Evolutionary conservation across 2,329 filamentous ascomycete species (phyloP).

Genomic region (Tolypocladium inflatum): DNA sequence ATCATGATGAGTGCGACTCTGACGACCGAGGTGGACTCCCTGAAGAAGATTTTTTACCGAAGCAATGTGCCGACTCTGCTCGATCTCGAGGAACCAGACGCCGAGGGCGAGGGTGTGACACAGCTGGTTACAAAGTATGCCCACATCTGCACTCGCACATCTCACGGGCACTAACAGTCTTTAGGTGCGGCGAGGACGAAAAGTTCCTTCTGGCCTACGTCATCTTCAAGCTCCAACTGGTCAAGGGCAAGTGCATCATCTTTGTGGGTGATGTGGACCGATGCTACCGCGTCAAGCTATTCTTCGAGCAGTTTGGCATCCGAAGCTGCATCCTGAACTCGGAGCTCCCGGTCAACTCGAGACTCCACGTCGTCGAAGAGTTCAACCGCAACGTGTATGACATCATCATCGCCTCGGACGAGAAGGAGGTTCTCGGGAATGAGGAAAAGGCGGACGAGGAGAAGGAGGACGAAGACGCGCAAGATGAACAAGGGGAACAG

Average conservation of each 20-base stretch:
- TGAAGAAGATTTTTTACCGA: constrained; percentile 79
- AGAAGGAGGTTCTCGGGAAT: constrained; percentile 71
- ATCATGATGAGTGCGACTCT: constrained; percentile 92
- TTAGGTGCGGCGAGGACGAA: constrained; percentile 83
- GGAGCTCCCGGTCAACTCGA: constrained; percentile 84
- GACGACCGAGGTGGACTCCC: constrained; percentile 72
- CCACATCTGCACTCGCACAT: background rate
- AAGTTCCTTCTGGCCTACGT: constrained; percentile 91
- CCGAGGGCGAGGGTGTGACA: constrained; percentile 64
- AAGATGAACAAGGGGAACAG: constrained; percentile 23
- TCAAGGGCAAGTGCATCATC: constrained; percentile 77
- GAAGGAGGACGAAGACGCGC: constrained; percentile 33
- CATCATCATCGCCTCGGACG: constrained; percentile 93
- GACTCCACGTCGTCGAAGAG: constrained; percentile 90
- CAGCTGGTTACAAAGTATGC: constrained; percentile 75
- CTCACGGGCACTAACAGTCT: constrained; percentile 6
- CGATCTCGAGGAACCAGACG: constrained; percentile 74
- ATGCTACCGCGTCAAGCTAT: constrained; percentile 88
- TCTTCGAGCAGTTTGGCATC: constrained; percentile 93
- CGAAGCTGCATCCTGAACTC: constrained; percentile 90
- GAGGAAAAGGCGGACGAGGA: constrained; percentile 36
- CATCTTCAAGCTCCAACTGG: constrained; percentile 87
- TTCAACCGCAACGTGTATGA: constrained; percentile 97
- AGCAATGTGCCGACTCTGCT: constrained; percentile 59
- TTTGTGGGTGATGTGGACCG: constrained; percentile 75